A percentile compares a stretch with the other conserved stretches of the same genome.
Conservation (phyloP, 139 green algal genomes). For the Chlamydomonas eustigma region DNA sequence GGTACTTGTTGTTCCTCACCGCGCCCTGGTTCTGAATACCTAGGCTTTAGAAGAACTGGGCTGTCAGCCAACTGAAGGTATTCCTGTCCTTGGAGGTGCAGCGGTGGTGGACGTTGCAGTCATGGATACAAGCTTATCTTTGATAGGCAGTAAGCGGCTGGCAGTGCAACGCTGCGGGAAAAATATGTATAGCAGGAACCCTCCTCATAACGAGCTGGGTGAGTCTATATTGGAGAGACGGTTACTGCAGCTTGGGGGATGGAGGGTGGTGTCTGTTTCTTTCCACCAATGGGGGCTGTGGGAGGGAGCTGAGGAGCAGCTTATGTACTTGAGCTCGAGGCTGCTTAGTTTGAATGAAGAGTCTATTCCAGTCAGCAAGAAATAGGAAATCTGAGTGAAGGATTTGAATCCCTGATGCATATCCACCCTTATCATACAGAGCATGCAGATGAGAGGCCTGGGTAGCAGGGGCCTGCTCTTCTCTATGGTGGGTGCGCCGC, state of each 20-base stretch:
- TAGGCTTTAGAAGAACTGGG: conserved; percentile 12
- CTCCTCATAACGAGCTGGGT: conserved; percentile 2
- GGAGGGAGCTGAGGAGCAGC: conserved; percentile 11
- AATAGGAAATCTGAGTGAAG: too few relatives aligned
- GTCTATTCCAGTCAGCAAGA: too few relatives aligned
- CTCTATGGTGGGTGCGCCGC: too few relatives aligned
- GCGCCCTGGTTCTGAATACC: too few relatives aligned
- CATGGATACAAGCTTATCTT: not conserved
- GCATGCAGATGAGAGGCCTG: too few relatives aligned
- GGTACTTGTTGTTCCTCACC: too few relatives aligned
- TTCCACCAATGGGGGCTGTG: conserved; percentile 2
- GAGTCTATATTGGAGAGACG: not conserved
- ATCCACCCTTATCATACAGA: too few relatives aligned
- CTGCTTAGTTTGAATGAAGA: too few relatives aligned
- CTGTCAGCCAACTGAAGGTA: not conserved
- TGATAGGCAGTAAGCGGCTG: not conserved
- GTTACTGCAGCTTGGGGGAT: conserved; percentile 6
- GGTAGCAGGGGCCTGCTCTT: too few relatives aligned
- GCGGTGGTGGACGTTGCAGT: conserved; percentile 1
- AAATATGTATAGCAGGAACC: not conserved
- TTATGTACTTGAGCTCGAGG: conserved; percentile 10
- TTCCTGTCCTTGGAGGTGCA: conserved; percentile 10
- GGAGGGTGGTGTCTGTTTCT: not conserved
- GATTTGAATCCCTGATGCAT: too few relatives aligned
- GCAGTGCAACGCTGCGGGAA: not conserved